Conservation (phyloP, 768 basidiomycete species). For the Leucocoprinus birnbaumii region DNA sequence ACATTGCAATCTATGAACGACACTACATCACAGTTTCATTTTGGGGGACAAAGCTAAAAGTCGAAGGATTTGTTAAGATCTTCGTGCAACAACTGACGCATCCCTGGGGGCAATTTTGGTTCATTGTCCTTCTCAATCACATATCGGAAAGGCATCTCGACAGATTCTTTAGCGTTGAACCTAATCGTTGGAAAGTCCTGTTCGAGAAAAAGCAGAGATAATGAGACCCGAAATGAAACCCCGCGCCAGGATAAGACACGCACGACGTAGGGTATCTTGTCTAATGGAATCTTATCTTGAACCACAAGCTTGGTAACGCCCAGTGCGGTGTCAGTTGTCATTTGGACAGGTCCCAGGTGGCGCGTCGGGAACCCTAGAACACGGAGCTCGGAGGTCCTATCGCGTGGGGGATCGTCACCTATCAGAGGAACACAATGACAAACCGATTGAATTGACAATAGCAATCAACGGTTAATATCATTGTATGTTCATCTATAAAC, state of each 20-base stretch:
- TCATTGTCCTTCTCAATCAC: constrained; percentile 43
- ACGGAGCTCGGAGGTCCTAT: constrained; percentile 88
- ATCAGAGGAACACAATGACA: constrained; percentile 10
- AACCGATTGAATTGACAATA: neutral
- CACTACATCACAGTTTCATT: no score
- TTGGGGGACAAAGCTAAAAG: constrained; percentile 44
- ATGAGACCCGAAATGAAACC: neutral
- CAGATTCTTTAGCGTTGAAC: constrained; percentile 85
- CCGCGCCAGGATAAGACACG: constrained; percentile 20
- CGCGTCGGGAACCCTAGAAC: constrained; percentile 83
- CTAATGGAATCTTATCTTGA: constrained; percentile 68
- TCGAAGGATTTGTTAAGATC: constrained; percentile 89
- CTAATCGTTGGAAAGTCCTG: constrained; percentile 88
- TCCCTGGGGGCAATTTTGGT: constrained; percentile 84
- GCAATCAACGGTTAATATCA: neutral
- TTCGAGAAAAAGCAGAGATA: neutral
- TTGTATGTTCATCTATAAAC: neutral
- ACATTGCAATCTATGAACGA: neutral
- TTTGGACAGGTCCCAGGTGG: constrained; percentile 85
- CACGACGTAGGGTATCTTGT: constrained; percentile 73
- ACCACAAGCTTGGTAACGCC: constrained; percentile 87
- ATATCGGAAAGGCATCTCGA: constrained; percentile 96
- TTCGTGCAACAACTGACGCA: constrained; percentile 81
- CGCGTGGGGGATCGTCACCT: constrained; percentile 96
- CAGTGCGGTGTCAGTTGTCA: constrained; percentile 98